phyloP scores from a whole-genome alignment of 208 protist species.

The Lotmaria passim region DNA sequence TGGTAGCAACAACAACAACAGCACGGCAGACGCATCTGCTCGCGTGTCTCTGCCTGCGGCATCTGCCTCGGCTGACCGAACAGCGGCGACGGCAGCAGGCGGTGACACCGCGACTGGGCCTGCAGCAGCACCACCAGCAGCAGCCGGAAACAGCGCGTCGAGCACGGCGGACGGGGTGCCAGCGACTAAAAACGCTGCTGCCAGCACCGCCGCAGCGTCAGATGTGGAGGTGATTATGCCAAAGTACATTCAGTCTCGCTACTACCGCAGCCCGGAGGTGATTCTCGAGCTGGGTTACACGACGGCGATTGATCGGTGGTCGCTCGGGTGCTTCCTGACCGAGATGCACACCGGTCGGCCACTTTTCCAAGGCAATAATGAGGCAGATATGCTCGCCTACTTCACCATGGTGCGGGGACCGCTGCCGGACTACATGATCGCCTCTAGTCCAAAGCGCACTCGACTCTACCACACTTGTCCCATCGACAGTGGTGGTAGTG shows the following conservation, averaged over 20 bases:
- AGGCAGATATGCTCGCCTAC: constrained; percentile 94
- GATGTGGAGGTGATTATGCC: constrained; percentile 30
- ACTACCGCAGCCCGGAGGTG: constrained; percentile 98
- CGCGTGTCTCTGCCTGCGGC: too few relatives aligned
- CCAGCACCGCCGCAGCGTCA: background rate
- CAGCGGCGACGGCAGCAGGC: too few relatives aligned
- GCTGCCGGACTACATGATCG: constrained; percentile 81
- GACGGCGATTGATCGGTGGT: constrained; percentile 98
- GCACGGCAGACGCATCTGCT: too few relatives aligned
- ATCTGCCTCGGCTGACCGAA: too few relatives aligned
- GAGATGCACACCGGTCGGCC: constrained; percentile 98
- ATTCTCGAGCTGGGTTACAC: constrained; percentile 96
- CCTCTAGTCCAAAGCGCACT: constrained; percentile 60
- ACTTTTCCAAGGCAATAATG: constrained; percentile 95
- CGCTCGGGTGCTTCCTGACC: constrained; percentile 97
- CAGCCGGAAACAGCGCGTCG: background rate
- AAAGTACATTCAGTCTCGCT: constrained; percentile 95
- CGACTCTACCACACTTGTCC: constrained; percentile 49
- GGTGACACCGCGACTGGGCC: too few relatives aligned
- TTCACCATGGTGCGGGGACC: constrained; percentile 89
- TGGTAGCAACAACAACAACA: constrained; percentile 86
- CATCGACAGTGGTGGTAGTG: background rate
- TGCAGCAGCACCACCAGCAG: constrained; percentile 88
- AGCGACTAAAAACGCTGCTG: background rate
- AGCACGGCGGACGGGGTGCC: background rate